Conservation (phyloP, 495 filamentous ascomycete genomes). For the Penicillium manginii region DNA sequence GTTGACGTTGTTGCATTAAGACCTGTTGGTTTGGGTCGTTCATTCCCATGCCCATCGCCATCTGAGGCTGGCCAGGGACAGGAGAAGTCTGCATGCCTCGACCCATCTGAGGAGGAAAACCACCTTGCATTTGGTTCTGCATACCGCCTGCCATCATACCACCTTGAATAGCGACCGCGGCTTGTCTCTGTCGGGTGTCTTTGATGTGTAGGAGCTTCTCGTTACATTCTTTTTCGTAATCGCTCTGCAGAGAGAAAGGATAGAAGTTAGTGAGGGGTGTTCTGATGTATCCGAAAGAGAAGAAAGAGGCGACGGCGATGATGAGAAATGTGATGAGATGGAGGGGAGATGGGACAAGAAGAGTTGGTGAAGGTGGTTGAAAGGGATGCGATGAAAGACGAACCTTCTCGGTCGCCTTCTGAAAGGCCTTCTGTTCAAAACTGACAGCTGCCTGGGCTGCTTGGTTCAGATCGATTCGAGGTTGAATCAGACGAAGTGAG, state of each 20-base stretch:
- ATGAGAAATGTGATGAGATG: background rate
- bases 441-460: constrained; percentile 49
- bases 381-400: constrained; percentile 13
- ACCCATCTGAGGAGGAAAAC: constrained; percentile 57
- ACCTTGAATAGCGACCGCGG: constrained; percentile 45
- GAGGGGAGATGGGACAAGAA: background rate
- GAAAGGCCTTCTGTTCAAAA: constrained; percentile 53
- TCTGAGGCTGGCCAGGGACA: constrained; percentile 47
- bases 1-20: constrained; percentile 40
- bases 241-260: constrained; percentile 27
- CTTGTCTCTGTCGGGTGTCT: constrained; percentile 50
- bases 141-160: constrained; percentile 48
- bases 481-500: constrained; percentile 54
- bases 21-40: constrained; percentile 47
- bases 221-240: constrained; percentile 53
- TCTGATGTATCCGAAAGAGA: constrained; percentile 3
- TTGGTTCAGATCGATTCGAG: constrained; percentile 43
- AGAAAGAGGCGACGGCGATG: too few relatives aligned
- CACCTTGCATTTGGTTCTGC: constrained; percentile 43
- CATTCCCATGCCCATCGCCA: constrained; percentile 53
- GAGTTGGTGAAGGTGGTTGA: background rate
- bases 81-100: constrained; percentile 57
- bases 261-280: constrained; percentile 4
- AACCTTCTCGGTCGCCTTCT: constrained; percentile 50
- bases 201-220: constrained; percentile 54